phyloP scores from a whole-genome alignment of 306 rosid genomes.

The Begonia fuchsioides region DNA sequence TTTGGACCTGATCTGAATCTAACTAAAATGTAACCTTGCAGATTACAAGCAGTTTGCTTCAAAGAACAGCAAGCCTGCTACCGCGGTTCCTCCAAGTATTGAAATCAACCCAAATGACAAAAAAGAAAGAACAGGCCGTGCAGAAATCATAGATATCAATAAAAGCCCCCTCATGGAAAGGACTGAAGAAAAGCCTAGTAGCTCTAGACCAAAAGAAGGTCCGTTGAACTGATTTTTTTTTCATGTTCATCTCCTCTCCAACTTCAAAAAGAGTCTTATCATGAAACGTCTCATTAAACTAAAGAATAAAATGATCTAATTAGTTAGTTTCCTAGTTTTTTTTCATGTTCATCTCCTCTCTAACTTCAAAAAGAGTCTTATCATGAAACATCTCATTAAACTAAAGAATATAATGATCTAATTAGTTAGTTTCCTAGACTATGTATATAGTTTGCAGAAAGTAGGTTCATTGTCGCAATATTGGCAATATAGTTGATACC shows the following conservation, averaged over 20 bases:
- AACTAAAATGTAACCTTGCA: slow-evolving; percentile 16
- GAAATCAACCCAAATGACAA: slow-evolving; percentile 20
- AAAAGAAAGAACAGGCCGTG: slow-evolving; percentile 19
- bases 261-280: too few relatives aligned
- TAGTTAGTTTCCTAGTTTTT: too few relatives aligned
- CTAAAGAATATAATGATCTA: too few relatives aligned
- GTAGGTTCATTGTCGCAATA: too few relatives aligned
- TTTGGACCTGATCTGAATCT: slow-evolving; percentile 9
- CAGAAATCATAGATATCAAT: slow-evolving; percentile 16
- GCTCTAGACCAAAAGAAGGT: slow-evolving; percentile 97
- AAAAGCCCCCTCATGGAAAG: slow-evolving; percentile 19
- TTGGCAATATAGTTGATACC: too few relatives aligned
- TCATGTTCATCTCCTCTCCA: neutral
- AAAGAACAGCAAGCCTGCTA: slow-evolving; percentile 19
- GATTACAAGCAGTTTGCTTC: slow-evolving; percentile 21
- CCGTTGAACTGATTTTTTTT: slow-evolving; percentile 9
- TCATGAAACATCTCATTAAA: too few relatives aligned
- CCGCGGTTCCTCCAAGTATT: slow-evolving; percentile 16
- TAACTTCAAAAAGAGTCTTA: too few relatives aligned
- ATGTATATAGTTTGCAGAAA: neutral
- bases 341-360: too few relatives aligned
- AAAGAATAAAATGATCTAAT: too few relatives aligned
- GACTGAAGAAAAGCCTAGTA: slow-evolving; percentile 55
- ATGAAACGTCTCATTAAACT: too few relatives aligned
- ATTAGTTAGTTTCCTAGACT: too few relatives aligned